Evolutionary conservation across 140 eudicot genomes (phyloP).

Genomic region (Eryngium alpinum): DNA sequence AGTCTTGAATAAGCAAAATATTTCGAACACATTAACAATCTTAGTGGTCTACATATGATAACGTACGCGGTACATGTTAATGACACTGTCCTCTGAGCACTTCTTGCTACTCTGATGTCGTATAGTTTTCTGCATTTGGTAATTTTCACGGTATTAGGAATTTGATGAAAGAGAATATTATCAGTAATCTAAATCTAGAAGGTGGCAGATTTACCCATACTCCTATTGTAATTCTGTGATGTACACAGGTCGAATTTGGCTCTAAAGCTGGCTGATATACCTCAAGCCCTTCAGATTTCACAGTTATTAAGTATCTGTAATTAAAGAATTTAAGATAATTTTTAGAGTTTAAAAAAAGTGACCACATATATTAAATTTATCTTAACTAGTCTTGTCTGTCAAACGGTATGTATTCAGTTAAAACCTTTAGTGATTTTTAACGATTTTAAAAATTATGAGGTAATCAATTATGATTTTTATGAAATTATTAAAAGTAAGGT

Average conservation of each 20-base stretch:
- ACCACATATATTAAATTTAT: no score
- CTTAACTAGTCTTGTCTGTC: no score
- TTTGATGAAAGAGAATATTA: background rate
- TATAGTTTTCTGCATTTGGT: conserved; percentile 65
- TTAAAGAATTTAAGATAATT: no score
- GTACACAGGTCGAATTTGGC: conserved; percentile 93
- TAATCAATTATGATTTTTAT: no score
- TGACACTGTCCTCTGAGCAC: conserved; percentile 71
- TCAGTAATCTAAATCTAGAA: background rate
- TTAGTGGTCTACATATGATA: background rate
- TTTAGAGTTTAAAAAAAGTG: no score
- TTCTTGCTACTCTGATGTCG: conserved; percentile 69
- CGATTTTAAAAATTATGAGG: no score
- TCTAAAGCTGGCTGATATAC: conserved; percentile 97
- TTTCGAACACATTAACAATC: background rate
- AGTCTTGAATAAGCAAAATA: no score
- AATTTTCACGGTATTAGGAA: background rate
- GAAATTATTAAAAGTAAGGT: no score
- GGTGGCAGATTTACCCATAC: conserved; percentile 41
- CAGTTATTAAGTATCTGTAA: conserved; percentile 71
- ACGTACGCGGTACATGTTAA: conserved; percentile 89
- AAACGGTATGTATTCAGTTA: no score
- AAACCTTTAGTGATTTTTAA: no score
- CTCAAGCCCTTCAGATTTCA: conserved; percentile 74
- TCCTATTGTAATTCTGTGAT: conserved; percentile 85